Evolutionary conservation across 2,329 filamentous ascomycete species (phyloP).

Genomic region (Paecilomyces dactylethromorphus): DNA sequence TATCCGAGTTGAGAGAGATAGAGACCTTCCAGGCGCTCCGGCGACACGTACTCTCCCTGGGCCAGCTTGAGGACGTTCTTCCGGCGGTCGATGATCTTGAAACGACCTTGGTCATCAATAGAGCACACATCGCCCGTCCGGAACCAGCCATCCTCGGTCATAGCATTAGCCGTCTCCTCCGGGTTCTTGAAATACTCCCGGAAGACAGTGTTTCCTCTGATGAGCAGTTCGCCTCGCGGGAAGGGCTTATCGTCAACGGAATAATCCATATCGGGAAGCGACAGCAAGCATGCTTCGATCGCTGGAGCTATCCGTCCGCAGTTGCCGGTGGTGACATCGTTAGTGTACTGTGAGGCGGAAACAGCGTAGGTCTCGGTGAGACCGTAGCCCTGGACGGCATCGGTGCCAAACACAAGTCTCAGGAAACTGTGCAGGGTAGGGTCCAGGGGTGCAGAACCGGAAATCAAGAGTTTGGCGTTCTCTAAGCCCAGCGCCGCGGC

Average conservation of each 20-base stretch:
- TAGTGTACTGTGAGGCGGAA: conserved; percentile 59
- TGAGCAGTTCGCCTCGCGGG: conserved; percentile 81
- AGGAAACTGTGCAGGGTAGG: conserved; percentile 84
- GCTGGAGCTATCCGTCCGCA: conserved; percentile 66
- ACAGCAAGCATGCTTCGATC: conserved; percentile 72
- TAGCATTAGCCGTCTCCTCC: conserved; percentile 74
- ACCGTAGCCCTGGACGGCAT: conserved; percentile 83
- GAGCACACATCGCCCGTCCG: conserved; percentile 87
- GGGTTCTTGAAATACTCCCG: conserved; percentile 83
- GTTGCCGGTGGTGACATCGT: conserved; percentile 71
- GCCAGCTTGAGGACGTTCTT: conserved; percentile 99
- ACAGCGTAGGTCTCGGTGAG: conserved; percentile 89
- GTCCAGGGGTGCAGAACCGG: conserved; percentile 85
- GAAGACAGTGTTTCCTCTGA: conserved; percentile 77
- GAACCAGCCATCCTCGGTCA: conserved; percentile 93
- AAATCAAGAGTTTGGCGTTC: conserved; percentile 65
- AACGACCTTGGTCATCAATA: conserved; percentile 76
- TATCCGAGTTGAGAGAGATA: conserved; percentile 76
- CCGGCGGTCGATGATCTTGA: conserved; percentile 90
- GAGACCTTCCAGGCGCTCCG: conserved; percentile 93
- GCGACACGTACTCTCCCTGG: conserved; percentile 96
- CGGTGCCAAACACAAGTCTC: conserved; percentile 70
- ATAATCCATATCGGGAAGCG: conserved; percentile 93
- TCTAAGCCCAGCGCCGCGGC: conserved; percentile 75
- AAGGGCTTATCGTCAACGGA: conserved; percentile 77